Evolutionary conservation across 148 eudicot species (phyloP), one percentile per base, ranked within the genome.

Genomic region (Camellia granthamiana): DNA sequence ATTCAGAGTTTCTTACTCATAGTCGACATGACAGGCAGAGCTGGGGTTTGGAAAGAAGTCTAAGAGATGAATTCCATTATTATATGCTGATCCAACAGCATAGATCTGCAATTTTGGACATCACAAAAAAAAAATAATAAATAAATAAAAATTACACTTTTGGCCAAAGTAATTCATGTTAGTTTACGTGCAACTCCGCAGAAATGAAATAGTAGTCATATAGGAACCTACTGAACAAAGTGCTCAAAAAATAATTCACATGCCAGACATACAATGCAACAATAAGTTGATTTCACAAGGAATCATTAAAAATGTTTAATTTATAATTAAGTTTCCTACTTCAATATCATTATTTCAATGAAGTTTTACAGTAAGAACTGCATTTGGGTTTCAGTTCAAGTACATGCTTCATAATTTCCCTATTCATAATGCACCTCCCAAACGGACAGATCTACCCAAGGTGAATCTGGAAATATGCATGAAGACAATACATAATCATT

Each of bases 11-110:
- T 78, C 85, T 84, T 86, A 95, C 98, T 88, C 86, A 84, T 84
- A 90, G 56, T 95, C 96, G 58, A 93, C 93, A 81, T 93, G 97
- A 78, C 97, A 90, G 30, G 98, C 93, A 77, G 97, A 91, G 66
- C 83, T 84, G 47, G 83, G 19, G 77, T 90, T 93, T 52, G 93
- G 92, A 83, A 84, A 86, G 85, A 95, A 95, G 81, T 95, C 98
- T 77, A 95, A 84, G 78, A 95, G 93, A 83, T 91, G 86, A 41
- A 95, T 59, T 69, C 97, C 97, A 71, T 88, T 72, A 63, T 85
- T 83, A 30, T 93, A 84, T 63, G 93, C 83, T 81, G 98, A 91
- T 71, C 94, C 98, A 81, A 89, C 92, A 66, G 86, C 91, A 86
- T 95, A 95, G 8, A 93, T 82, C 97, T 95, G 88, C 83, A 84